Percentiles rank a stretch among this genome's conserved stretches.
phyloP scores from a whole-genome alignment of 106 monocot species.

The Chionographis japonica region DNA sequence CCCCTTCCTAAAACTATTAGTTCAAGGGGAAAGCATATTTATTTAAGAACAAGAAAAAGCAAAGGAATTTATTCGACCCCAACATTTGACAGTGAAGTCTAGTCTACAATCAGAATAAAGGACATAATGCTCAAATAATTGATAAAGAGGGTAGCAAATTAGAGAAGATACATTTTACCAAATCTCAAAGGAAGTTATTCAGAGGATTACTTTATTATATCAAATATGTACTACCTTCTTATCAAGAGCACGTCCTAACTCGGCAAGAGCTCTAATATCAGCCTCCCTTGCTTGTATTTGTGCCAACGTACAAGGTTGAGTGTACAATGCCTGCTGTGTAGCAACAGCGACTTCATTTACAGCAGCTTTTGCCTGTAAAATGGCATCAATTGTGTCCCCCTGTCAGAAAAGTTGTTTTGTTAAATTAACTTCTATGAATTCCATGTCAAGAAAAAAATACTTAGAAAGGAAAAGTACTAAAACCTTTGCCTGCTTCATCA shows the following conservation, averaged over 20 bases:
- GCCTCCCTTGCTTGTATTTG: constrained; percentile 97
- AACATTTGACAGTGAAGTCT: too few species aligned
- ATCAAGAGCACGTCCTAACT: constrained; percentile 83
- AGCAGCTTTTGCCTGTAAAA: constrained; percentile 83
- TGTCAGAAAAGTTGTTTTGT: constrained; percentile 26
- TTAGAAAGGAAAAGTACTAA: constrained; percentile 4
- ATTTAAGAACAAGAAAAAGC: too few species aligned
- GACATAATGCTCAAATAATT: too few species aligned
- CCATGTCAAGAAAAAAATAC: not conserved
- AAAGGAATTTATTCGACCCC: too few species aligned
- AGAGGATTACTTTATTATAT: too few species aligned
- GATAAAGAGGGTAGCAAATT: too few species aligned
- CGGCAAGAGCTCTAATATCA: constrained; percentile 92
- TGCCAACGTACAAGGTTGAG: constrained; percentile 73
- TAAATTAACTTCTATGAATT: not conserved
- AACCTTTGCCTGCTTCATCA: constrained; percentile 93
- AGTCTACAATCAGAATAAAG: too few species aligned
- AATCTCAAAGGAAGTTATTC: too few species aligned
- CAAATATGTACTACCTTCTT: constrained; percentile 59
- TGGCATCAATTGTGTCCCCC: constrained; percentile 85
- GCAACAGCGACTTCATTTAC: constrained; percentile 83
- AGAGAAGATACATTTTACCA: too few species aligned
- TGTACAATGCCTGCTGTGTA: constrained; percentile 87
- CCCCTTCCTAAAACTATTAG: too few species aligned
- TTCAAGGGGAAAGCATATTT: too few species aligned